A percentile compares a stretch with the other conserved stretches of the same genome.
Evolutionary conservation across 306 rosid genomes (phyloP).

Genomic region (Comarum palustre): DNA sequence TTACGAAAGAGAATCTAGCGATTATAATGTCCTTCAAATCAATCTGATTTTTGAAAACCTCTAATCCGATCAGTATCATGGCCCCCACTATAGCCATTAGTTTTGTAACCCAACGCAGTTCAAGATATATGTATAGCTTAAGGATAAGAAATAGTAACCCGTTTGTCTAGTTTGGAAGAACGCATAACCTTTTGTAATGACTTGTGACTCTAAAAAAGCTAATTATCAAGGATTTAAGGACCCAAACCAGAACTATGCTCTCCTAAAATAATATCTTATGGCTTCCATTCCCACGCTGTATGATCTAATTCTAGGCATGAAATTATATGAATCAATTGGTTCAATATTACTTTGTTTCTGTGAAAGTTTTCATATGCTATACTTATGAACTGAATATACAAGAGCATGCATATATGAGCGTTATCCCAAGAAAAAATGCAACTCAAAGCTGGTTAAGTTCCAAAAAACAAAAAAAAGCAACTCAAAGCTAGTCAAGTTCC

Average conservation of each 20-base stretch:
- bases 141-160: not conserved
- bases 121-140: not conserved
- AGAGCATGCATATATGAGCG: not conserved
- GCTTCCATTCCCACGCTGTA: not conserved
- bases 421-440: not conserved
- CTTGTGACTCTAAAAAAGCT: not conserved
- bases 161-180: not conserved
- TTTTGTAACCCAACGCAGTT: not conserved
- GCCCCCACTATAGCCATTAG: slow-evolving; percentile 2
- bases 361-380: not conserved
- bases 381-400: not conserved
- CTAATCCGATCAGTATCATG: not conserved
- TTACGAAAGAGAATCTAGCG: too few species aligned
- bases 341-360: not conserved
- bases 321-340: not conserved
- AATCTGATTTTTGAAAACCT: slow-evolving; percentile 13
- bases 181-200: not conserved
- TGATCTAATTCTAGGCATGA: not conserved
- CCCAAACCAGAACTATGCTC: not conserved
- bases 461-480: too few species aligned
- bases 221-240: not conserved
- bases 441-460: not conserved
- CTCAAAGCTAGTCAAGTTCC: not conserved
- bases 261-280: not conserved
- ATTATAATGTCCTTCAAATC: not conserved